Base-by-base conservation (phyloP, 2,329 filamentous ascomycete genomes). In the Clonostachys chloroleuca region DNA sequence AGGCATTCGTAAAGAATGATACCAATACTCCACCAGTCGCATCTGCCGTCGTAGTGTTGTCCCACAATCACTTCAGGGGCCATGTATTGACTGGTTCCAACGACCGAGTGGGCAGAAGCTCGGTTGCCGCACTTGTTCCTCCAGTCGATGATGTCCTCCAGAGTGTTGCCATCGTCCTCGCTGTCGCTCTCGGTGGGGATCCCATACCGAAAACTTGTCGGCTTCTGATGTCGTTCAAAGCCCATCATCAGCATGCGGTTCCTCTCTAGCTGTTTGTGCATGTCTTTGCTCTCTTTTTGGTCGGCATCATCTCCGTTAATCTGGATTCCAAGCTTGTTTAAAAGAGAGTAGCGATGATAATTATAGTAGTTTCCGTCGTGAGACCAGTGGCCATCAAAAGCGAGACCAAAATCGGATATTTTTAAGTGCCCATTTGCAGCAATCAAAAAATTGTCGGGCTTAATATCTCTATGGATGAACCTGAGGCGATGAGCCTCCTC, bases 31-130 rank as follows among this genome's bases (percentile, higher is more conserved):
- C 89, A 97, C 90, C 81, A 97, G 67, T 97, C 92, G 67, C 92
- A 97, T 59, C 92, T 80, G 33, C 89, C 92, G 67, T 97, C 94
- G 64, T 97, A 97, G 36, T 78, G 70, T 43, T 90, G 80, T 30
- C 92, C 89, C 54, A 80, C 75, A 49, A 96, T 85, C 16, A 97
- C 89, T 70, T 97, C 94, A 3, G 92, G 92, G 1, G 94, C 92
- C 94, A 96, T 97, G 70, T 97, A 97, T 62, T 96, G 92, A 62
- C 91, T 96, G 3, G 94, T 97, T 3, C 92, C 92, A 12, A 97
- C 92, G 2, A 96, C 84, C 42, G 91, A 96, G 55, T 84, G 81
- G 2, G 92, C 92, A 34, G 89, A 78, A 34, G 80, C 80, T 37
- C 90, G 83, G 54, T 84, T 86, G 24, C 86, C 80, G 51, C 75